Evolutionary conservation across 2,329 filamentous ascomycete genomes (phyloP).

Genomic region (Tolypocladium tundrense): DNA sequence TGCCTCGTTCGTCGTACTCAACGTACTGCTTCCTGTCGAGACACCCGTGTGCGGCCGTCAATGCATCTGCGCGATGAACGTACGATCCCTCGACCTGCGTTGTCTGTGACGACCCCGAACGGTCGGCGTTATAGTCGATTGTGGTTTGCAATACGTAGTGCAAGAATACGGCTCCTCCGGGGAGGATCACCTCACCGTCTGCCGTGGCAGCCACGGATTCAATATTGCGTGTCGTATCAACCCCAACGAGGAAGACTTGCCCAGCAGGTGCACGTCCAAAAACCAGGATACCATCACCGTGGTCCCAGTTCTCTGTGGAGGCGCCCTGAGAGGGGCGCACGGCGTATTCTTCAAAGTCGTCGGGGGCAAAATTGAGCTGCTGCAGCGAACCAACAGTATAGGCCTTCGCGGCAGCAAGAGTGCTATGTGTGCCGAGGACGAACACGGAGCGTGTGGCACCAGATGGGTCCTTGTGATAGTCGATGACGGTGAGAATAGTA

Average conservation of each 20-base stretch:
- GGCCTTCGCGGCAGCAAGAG: not conserved
- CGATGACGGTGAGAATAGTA: not conserved
- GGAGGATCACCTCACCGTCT: not conserved
- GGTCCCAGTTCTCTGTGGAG: not conserved
- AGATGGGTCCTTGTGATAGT: not conserved
- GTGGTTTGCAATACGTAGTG: not conserved
- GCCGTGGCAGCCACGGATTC: not conserved
- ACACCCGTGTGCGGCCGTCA: not conserved
- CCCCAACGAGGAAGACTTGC: not conserved
- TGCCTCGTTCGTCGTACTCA: not conserved
- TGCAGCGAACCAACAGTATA: not conserved
- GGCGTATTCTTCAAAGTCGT: not conserved
- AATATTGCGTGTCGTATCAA: not conserved
- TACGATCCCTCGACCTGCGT: not conserved
- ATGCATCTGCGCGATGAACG: not conserved
- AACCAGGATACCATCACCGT: not conserved
- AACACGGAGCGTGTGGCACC: not conserved
- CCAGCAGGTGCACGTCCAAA: not conserved
- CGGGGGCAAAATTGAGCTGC: not conserved
- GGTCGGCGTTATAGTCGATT: not conserved
- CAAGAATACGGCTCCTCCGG: not conserved
- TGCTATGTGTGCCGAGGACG: not conserved
- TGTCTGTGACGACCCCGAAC: not conserved
- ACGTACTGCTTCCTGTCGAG: not conserved
- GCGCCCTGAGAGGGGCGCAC: not conserved